Evolutionary conservation across 176 grass and related monocot species (phyloP).

Genomic region (Paspalum notatum): DNA sequence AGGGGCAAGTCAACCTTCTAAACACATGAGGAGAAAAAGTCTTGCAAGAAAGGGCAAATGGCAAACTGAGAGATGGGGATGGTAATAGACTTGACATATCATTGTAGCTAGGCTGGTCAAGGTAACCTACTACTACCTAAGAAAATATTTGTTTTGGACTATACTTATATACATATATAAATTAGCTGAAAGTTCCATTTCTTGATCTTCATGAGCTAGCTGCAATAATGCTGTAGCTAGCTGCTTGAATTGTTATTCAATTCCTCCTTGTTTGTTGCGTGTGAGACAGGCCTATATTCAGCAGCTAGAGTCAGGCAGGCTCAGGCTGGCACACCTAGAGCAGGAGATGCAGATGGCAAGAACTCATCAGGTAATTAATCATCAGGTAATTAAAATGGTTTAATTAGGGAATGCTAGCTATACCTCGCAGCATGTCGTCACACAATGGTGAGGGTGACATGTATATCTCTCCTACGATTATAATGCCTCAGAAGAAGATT

Average conservation of each 20-base stretch:
- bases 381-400: too few relatives aligned
- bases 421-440: too few relatives aligned
- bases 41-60: conserved; percentile 14
- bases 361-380: conserved; percentile 60
- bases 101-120: conserved; percentile 9
- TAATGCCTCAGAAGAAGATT: too few relatives aligned
- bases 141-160: conserved; percentile 23
- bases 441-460: too few relatives aligned
- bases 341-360: conserved; percentile 61
- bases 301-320: conserved; percentile 68
- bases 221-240: background rate
- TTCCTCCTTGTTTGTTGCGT: background rate
- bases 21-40: conserved; percentile 25
- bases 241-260: background rate
- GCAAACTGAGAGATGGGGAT: conserved; percentile 18
- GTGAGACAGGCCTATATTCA: conserved; percentile 65
- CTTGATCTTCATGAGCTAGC: background rate
- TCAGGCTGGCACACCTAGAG: conserved; percentile 57
- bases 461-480: too few relatives aligned
- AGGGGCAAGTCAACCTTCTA: conserved; percentile 5
- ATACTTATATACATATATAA: background rate
- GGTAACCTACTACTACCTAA: conserved; percentile 38
- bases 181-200: conserved; percentile 1
- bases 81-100: background rate
- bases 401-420: too few relatives aligned